Evolutionary conservation across 108 stramenopile genomes (phyloP).

Genomic region (Pseudonitzschia delicatissima): DNA sequence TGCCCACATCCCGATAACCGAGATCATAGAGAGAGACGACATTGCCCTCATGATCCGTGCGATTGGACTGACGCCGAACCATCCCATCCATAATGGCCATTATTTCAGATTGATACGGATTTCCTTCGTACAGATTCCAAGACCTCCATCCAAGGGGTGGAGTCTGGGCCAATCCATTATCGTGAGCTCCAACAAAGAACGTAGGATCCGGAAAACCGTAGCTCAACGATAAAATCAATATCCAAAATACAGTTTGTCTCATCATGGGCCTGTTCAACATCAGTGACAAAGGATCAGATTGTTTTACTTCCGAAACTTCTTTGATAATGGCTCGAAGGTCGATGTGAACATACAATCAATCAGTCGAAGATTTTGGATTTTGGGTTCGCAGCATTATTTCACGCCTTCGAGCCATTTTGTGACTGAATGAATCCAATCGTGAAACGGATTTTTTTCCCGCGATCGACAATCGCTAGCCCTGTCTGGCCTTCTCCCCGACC

Average conservation of each 20-base stretch:
- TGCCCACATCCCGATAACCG: slow-evolving; percentile 49
- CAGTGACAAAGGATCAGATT: too few species aligned
- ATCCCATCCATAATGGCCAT: slow-evolving; percentile 30
- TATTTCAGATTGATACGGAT: slow-evolving; percentile 27
- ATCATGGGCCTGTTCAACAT: too few species aligned
- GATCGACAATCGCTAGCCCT: too few species aligned
- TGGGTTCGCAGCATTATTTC: too few species aligned
- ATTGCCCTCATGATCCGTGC: slow-evolving; percentile 15
- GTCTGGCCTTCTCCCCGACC: too few species aligned
- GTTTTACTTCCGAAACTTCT: too few species aligned
- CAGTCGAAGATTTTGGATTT: too few species aligned
- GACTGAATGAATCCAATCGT: too few species aligned
- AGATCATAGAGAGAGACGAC: slow-evolving; percentile 31
- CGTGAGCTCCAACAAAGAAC: slow-evolving; percentile 12
- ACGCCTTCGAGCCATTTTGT: too few species aligned
- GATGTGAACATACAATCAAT: too few species aligned
- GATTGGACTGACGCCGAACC: slow-evolving; percentile 19
- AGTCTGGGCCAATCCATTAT: slow-evolving; percentile 34
- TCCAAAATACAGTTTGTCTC: neutral
- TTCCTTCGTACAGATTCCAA: slow-evolving; percentile 27
- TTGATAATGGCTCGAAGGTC: too few species aligned
- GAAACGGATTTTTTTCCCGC: too few species aligned
- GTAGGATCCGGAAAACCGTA: neutral
- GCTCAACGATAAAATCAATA: neutral
- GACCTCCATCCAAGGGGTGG: slow-evolving; percentile 38